Evolutionary conservation across 192 early-diverging fungal species (phyloP).

Genomic region (Haplosporangium gracile): DNA sequence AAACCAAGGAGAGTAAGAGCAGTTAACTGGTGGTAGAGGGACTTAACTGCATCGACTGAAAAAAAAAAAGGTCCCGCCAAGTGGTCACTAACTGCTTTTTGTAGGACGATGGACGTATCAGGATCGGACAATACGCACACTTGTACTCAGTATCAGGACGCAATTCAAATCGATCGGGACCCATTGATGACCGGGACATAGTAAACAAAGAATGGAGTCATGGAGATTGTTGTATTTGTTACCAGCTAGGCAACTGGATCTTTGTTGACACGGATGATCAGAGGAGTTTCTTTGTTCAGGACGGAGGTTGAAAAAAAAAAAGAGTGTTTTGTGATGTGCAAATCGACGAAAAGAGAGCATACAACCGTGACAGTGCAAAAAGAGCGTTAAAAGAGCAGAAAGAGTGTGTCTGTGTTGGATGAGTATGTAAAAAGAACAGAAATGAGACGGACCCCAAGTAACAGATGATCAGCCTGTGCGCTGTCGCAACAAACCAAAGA

Average conservation of each 20-base stretch:
- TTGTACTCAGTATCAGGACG: background rate
- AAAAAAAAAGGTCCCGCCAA: background rate
- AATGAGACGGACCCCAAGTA: background rate
- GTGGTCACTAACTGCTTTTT: too few relatives aligned
- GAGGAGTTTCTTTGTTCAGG: background rate
- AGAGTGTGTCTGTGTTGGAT: background rate
- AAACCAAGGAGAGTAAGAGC: background rate
- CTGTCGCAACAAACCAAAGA: background rate
- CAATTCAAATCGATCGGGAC: background rate
- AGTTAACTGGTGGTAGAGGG: background rate
- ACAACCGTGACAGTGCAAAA: slow-evolving; percentile 1
- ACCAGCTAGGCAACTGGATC: background rate
- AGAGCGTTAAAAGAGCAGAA: background rate
- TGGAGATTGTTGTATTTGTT: background rate
- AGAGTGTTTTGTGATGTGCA: background rate
- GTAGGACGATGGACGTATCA: background rate
- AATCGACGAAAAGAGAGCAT: background rate
- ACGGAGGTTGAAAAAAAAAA: too few relatives aligned
- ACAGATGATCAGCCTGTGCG: background rate
- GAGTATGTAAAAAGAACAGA: background rate
- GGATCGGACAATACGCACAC: background rate
- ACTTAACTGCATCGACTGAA: background rate
- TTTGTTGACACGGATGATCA: background rate
- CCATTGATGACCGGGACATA: background rate
- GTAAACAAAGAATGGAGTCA: background rate